These are phyloP conservation scores for Cupressus sempervirens DNA, from an alignment of 75 land plant species.

Conservation along the genomic window DNA sequence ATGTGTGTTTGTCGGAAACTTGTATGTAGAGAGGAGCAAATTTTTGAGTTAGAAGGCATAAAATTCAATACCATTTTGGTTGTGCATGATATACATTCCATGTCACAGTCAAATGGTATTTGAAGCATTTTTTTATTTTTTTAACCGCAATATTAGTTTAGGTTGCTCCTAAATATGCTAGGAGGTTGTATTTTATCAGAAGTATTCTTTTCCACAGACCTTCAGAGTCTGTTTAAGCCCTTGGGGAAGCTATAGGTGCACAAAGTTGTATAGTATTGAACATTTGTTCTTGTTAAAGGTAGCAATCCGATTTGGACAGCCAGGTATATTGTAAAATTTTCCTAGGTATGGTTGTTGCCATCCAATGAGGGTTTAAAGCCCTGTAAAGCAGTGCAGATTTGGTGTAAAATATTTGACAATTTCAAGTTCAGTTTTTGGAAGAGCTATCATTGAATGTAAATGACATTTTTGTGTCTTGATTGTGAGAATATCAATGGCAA, in stretches of 20 bases:
- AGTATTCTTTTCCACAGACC: background rate
- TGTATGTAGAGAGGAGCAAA: background rate
- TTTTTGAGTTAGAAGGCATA: background rate
- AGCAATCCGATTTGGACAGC: too few relatives aligned
- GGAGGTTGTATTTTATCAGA: background rate
- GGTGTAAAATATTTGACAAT: too few relatives aligned
- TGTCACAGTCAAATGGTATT: background rate
- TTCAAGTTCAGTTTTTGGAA: too few relatives aligned
- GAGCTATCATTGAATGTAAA: background rate
- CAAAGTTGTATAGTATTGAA: background rate
- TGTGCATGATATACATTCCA: background rate
- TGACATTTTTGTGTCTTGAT: background rate
- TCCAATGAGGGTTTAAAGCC: background rate
- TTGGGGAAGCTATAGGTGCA: background rate
- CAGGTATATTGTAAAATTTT: background rate
- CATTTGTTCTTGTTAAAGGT: background rate
- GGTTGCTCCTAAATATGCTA: background rate
- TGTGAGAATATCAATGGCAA: background rate
- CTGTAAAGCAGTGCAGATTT: background rate
- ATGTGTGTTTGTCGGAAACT: background rate
- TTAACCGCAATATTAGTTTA: background rate
- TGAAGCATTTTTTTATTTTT: background rate
- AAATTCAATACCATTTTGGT: background rate
- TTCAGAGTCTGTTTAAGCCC: background rate
- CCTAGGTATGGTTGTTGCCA: background rate